phyloP scores from a whole-genome alignment of 176 grass and related monocot genomes.

The Carex kokanica region DNA sequence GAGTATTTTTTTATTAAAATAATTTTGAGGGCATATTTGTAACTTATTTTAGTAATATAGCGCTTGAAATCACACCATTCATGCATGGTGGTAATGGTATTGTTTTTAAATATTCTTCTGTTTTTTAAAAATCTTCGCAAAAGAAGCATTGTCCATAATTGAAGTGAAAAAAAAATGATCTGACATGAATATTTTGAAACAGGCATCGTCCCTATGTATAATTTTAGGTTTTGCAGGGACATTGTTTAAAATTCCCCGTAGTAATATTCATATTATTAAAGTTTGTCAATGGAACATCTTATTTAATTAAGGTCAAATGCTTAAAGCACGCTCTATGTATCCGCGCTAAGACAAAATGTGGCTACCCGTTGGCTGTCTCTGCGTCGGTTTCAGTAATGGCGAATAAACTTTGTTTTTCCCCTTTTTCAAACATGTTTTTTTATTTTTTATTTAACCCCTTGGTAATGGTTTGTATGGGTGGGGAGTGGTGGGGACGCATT shows the following conservation, averaged over 20 bases:
- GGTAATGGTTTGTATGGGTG: neutral
- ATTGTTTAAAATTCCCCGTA: neutral
- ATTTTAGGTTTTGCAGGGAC: neutral
- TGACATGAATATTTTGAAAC: neutral
- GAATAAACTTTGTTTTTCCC: neutral
- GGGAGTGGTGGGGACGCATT: neutral
- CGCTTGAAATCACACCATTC: too few relatives aligned
- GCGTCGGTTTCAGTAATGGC: neutral
- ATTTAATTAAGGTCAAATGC: neutral
- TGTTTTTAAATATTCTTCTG: too few relatives aligned
- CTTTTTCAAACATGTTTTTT: neutral
- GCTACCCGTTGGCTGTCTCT: neutral
- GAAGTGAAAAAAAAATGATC: neutral
- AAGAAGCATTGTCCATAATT: too few relatives aligned
- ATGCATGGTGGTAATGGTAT: too few relatives aligned
- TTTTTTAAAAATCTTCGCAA: too few relatives aligned
- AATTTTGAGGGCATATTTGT: too few relatives aligned
- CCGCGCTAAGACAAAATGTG: neutral
- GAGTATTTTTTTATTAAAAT: too few relatives aligned
- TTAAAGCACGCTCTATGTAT: neutral
- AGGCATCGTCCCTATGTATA: neutral
- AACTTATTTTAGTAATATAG: too few relatives aligned
- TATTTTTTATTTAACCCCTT: neutral
- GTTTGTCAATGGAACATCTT: neutral
- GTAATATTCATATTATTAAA: neutral